A percentile compares a stretch with the other conserved stretches of the same genome.
Evolutionary conservation across 2,329 filamentous ascomycete species (phyloP).

Genomic region (Fusarium sp.): DNA sequence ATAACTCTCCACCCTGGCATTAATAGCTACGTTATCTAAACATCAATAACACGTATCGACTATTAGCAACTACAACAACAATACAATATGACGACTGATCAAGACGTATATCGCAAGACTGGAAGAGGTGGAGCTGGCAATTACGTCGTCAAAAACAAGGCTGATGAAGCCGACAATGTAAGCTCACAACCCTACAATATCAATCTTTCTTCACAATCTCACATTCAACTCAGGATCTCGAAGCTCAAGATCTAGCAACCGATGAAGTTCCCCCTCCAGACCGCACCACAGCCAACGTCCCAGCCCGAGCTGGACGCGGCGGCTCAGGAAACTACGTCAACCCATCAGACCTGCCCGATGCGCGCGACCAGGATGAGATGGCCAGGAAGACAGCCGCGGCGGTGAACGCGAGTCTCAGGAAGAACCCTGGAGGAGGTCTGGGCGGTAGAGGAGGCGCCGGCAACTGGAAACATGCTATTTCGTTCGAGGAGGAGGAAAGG

Average conservation of each 20-base stretch:
- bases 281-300: conserved; percentile 43
- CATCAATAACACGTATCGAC: neutral
- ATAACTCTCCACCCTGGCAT: neutral
- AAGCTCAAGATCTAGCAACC: conserved; percentile 52
- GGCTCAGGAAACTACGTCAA: conserved; percentile 71
- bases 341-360: conserved; percentile 49
- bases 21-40: neutral
- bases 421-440: conserved; percentile 40
- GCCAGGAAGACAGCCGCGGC: conserved; percentile 51
- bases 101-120: conserved; percentile 62
- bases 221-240: conserved; percentile 50
- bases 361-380: conserved; percentile 51
- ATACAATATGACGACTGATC: conserved; percentile 41
- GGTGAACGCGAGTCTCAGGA: conserved; percentile 49
- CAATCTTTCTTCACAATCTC: neutral
- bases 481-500: conserved; percentile 46
- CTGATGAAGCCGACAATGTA: conserved; percentile 58
- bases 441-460: conserved; percentile 68
- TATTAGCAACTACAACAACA: neutral
- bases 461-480: conserved; percentile 57
- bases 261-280: conserved; percentile 42
- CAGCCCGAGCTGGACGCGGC: conserved; percentile 66
- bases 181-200: neutral
- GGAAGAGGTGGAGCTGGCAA: conserved; percentile 75
- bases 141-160: conserved; percentile 63